Evolutionary conservation across 2,329 filamentous ascomycete genomes (phyloP).

Genomic region (Apiospora rasikravindrae): DNA sequence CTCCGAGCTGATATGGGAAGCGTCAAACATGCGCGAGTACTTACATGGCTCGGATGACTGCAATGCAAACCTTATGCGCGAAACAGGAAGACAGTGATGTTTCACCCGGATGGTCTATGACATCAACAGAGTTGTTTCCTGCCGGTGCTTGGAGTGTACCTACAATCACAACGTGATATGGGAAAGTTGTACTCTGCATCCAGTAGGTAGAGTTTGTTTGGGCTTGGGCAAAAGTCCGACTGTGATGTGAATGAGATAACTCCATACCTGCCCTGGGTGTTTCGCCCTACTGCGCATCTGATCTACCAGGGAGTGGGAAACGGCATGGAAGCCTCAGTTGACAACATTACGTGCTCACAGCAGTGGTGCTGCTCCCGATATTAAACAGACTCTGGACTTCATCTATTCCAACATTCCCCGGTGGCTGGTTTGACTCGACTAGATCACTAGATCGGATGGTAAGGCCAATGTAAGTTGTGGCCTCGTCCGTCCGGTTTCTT

Average conservation of each 20-base stretch:
- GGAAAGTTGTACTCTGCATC: background rate
- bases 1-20: background rate
- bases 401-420: background rate
- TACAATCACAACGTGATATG: background rate
- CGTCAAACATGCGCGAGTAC: background rate
- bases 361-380: background rate
- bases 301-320: too few species aligned
- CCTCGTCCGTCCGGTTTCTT: background rate
- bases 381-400: background rate
- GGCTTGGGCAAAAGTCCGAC: background rate
- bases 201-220: background rate
- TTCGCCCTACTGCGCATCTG: background rate
- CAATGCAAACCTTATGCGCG: background rate
- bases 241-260: background rate
- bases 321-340: too few species aligned
- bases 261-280: background rate
- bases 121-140: background rate
- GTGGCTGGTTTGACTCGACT: conserved; percentile 1
- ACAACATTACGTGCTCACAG: too few species aligned
- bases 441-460: background rate
- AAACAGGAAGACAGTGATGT: background rate
- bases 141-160: background rate
- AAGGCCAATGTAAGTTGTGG: background rate
- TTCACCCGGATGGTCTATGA: background rate
- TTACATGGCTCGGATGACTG: background rate